Evolutionary conservation across 768 basidiomycete species (phyloP).

Genomic region (Scleroderma bovista): DNA sequence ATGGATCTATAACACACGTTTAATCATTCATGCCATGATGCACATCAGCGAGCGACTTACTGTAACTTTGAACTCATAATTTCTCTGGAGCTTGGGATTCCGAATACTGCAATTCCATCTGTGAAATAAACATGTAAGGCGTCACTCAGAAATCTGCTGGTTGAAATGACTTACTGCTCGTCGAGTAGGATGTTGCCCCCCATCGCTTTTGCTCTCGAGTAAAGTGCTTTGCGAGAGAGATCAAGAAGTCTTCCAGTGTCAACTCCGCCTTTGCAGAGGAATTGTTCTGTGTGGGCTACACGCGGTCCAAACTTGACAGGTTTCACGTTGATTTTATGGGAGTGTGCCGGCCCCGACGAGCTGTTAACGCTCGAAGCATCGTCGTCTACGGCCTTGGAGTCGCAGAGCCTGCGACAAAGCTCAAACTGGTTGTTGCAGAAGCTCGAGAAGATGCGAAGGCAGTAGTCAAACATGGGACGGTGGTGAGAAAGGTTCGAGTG

Average conservation of each 20-base stretch:
- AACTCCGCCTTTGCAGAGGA: conserved; percentile 32
- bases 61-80: conserved; percentile 29
- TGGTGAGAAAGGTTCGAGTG: conserved; percentile 17
- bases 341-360: conserved; percentile 29
- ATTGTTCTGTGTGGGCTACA: conserved; percentile 30
- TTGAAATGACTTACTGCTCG: conserved; percentile 28
- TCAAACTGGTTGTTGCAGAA: conserved; percentile 17
- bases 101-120: conserved; percentile 35
- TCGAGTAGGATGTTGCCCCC: conserved; percentile 35
- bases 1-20: conserved; percentile 23
- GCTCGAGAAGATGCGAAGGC: conserved; percentile 17
- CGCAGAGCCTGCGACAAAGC: conserved; percentile 15
- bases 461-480: conserved; percentile 23
- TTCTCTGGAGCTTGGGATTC: conserved; percentile 25
- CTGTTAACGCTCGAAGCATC: conserved; percentile 26
- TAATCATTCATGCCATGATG: conserved; percentile 7
- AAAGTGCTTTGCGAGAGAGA: conserved; percentile 29
- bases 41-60: conserved; percentile 16
- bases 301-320: conserved; percentile 28
- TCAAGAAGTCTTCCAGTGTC: conserved; percentile 30
- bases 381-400: conserved; percentile 8
- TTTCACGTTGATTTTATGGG: conserved; percentile 19
- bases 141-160: conserved; percentile 14
- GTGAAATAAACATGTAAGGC: conserved; percentile 7
- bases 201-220: conserved; percentile 27